Evolutionary conservation across 129 eudicot species (phyloP), one percentile per base, ranked within the genome.

Genomic region (Lactuca sativa): DNA sequence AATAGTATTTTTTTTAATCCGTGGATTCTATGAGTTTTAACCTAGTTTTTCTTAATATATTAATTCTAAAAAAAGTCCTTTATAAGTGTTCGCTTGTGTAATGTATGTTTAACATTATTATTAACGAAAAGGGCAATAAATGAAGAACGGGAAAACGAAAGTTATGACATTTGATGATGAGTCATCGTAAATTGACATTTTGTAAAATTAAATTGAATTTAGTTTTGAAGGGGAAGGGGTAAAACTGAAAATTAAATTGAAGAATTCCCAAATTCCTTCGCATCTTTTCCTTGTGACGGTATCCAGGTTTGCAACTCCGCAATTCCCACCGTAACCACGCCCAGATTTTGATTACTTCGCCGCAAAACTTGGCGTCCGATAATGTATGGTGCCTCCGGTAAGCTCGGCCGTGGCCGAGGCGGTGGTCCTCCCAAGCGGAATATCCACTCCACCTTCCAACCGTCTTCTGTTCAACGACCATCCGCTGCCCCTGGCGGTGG

Each of bases 371-470:
- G 47, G 33, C 59, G 51, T 40, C 75, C 58, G 70, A 11, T 61
- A 79, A 87, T 90, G 97, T 87, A 80, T 80, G 90, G 90, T 12
- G 82, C 75, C 47, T 21, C 95, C 88, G 82, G 85, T 30, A 92
- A 86, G 78, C 64, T 79, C 75, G 79, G 83, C 80, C 88, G 97
- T 1, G 91, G 91, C 80, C 85, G 92, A 74, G 89, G 84, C 76
- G 86, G 80, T 4, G 82, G 83, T 36, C 82, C 73, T 51, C 74
- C 61, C 51, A 92, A 89, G 75, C 88, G 98, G 12, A 84, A 78
- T 66, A 75, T 80, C 79, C 88, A 74, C 81, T 73, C 91, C 63
- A 67, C 81, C 80, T 84, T 83, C 81, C 83, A 78, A 61, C 72
- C 85, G 6, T 82, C 95, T 77, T 83, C 86, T 30, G 72, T 69